phyloP scores from a whole-genome alignment of 2,329 filamentous ascomycete species.

The Nemania sp. region DNA sequence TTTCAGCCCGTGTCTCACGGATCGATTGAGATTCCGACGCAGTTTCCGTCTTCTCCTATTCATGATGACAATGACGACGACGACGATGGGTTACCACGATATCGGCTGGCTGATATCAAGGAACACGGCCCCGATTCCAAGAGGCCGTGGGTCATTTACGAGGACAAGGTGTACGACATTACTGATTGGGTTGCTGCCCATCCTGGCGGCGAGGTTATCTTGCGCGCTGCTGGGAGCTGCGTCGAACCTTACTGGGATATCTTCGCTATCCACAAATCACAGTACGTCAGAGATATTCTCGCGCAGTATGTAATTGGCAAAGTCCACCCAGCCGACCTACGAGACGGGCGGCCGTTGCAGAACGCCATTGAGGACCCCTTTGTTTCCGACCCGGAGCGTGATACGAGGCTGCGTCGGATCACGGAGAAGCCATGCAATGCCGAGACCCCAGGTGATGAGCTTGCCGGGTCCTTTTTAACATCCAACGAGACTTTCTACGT shows the following conservation, averaged over 20 bases:
- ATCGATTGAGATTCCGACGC: constrained; percentile 22
- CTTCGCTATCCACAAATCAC: constrained; percentile 68
- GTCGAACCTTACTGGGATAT: constrained; percentile 73
- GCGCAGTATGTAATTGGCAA: constrained; percentile 66
- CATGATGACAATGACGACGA: constrained; percentile 34
- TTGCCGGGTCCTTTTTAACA: constrained; percentile 49
- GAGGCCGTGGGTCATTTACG: constrained; percentile 66
- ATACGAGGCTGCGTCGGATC: constrained; percentile 45
- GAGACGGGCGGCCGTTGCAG: constrained; percentile 57
- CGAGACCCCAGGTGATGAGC: constrained; percentile 48
- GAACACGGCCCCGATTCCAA: constrained; percentile 56
- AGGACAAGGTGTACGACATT: constrained; percentile 69
- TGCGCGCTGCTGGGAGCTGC: constrained; percentile 65
- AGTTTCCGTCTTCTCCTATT: constrained; percentile 12
- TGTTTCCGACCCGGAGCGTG: constrained; percentile 46
- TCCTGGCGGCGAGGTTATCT: constrained; percentile 69
- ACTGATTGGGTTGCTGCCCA: constrained; percentile 69
- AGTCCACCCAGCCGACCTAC: constrained; percentile 60
- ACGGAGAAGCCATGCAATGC: constrained; percentile 54
- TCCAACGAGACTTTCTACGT: constrained; percentile 50
- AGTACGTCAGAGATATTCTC: constrained; percentile 66
- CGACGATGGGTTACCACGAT: constrained; percentile 51
- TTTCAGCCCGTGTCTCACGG: constrained; percentile 32
- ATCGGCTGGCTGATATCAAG: constrained; percentile 54
- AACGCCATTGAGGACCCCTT: constrained; percentile 63